Percentiles rank a stretch among this genome's conserved stretches.
phyloP scores from a whole-genome alignment of 2,329 filamentous ascomycete genomes.

The Ilyonectria mors-panacis region DNA sequence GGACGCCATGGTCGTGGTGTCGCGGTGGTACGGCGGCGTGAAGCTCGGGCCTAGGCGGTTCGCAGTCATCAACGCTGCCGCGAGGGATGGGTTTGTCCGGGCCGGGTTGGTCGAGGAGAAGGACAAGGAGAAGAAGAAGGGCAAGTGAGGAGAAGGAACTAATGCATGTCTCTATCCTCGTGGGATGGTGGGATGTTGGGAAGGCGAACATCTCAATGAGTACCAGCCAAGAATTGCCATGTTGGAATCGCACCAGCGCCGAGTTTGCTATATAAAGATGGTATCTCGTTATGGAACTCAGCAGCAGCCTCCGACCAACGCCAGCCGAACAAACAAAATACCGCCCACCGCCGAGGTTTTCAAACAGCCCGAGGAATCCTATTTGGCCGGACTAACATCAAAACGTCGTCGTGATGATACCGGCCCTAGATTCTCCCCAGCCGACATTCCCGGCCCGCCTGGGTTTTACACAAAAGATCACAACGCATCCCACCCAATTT shows the following conservation, averaged over 20 bases:
- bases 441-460: neutral
- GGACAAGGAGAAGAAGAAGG: constrained; percentile 54
- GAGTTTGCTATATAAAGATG: constrained; percentile 41
- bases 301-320: constrained; percentile 37
- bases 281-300: constrained; percentile 45
- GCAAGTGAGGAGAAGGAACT: constrained; percentile 42
- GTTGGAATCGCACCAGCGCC: constrained; percentile 25
- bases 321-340: constrained; percentile 32
- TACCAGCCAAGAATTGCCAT: constrained; percentile 7
- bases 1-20: constrained; percentile 93
- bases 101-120: constrained; percentile 77
- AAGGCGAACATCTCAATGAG: neutral
- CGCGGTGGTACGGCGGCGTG: constrained; percentile 94
- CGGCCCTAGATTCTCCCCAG: neutral
- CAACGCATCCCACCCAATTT: constrained; percentile 6
- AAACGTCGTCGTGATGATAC: neutral
- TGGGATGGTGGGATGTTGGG: neutral
- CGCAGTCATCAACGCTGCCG: constrained; percentile 88
- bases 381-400: neutral
- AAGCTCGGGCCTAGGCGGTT: constrained; percentile 92
- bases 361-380: neutral
- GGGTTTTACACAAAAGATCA: constrained; percentile 1
- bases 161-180: neutral
- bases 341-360: constrained; percentile 23
- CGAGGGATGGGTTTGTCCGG: constrained; percentile 85